phyloP scores from a whole-genome alignment of 1,284 basidiomycete genomes.

The Heterobasidion occidentale region DNA sequence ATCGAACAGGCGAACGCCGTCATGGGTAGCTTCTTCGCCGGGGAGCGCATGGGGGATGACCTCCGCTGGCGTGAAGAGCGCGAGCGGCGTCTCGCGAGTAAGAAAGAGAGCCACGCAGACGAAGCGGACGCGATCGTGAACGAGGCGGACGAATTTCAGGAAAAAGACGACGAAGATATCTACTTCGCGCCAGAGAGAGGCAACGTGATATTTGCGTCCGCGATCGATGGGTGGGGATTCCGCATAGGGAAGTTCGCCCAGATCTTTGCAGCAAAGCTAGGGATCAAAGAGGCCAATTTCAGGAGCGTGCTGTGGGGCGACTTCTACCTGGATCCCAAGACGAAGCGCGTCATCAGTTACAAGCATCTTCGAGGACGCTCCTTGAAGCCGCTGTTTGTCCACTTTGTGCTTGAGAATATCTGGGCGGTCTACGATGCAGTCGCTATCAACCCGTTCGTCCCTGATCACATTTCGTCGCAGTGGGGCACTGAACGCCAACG shows the following conservation, averaged over 20 bases:
- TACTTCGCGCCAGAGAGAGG: conserved; percentile 96
- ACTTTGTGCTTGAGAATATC: conserved; percentile 95
- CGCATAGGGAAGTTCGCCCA: conserved; percentile 91
- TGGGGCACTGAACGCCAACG: not conserved
- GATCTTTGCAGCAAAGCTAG: conserved; percentile 87
- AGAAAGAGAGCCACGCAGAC: conserved; percentile 63
- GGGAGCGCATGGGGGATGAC: conserved; percentile 97
- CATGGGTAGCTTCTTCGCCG: conserved; percentile 94
- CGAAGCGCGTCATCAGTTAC: conserved; percentile 86
- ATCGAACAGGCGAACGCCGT: conserved; percentile 99
- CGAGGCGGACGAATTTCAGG: conserved; percentile 67
- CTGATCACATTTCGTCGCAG: not conserved
- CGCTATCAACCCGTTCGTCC: conserved; percentile 73
- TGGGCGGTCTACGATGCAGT: conserved; percentile 96
- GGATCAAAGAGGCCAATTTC: conserved; percentile 85
- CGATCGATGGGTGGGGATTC: conserved; percentile 98
- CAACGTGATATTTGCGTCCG: conserved; percentile 95
- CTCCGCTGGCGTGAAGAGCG: conserved; percentile 89
- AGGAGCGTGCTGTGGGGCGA: conserved; percentile 94
- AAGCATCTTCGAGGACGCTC: conserved; percentile 83
- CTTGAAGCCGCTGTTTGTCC: conserved; percentile 96
- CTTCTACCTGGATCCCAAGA: conserved; percentile 95
- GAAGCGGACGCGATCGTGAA: conserved; percentile 51
- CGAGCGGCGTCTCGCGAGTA: conserved; percentile 71
- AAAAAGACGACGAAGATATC: conserved; percentile 95